A percentile compares a stretch with the other conserved stretches of the same genome.
Evolutionary conservation across 2,329 filamentous ascomycete species (phyloP).

Genomic region (Fusarium foetens): DNA sequence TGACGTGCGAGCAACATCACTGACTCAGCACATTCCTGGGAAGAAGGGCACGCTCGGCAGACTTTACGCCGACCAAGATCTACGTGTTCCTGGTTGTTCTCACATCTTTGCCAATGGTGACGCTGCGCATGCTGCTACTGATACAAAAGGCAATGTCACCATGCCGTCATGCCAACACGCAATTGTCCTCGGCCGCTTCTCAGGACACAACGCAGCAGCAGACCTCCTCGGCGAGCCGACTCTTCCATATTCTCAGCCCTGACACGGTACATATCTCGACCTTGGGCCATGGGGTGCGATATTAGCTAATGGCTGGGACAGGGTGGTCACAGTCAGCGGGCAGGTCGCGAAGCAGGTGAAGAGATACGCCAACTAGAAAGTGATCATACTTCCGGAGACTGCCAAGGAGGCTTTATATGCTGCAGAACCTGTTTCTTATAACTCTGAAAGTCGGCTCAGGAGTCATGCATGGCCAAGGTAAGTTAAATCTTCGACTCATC

Average conservation of each 20-base stretch:
- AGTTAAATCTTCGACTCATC: too few species aligned
- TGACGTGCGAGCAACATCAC: conserved; percentile 46
- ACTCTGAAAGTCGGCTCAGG: not conserved
- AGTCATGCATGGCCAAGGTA: too few species aligned
- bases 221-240: conserved; percentile 45
- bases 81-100: not conserved
- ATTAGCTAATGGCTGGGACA: conserved; percentile 47
- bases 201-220: conserved; percentile 50
- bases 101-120: conserved; percentile 47
- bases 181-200: conserved; percentile 47
- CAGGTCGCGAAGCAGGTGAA: conserved; percentile 49
- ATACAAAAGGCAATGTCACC: conserved; percentile 43
- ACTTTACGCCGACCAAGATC: conserved; percentile 13
- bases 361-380: conserved; percentile 45
- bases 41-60: conserved; percentile 39
- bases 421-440: not conserved
- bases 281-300: conserved; percentile 48
- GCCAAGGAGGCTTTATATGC: not conserved
- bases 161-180: conserved; percentile 56
- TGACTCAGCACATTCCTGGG: conserved; percentile 49
- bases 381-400: conserved; percentile 2
- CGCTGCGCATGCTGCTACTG: conserved; percentile 43
- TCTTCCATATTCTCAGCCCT: conserved; percentile 45
- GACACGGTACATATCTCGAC: conserved; percentile 51
- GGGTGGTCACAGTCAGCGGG: conserved; percentile 44